Evolutionary conservation across 306 rosid species (phyloP), one percentile per base, ranked within the genome.

Genomic region (Acacia acuminata): DNA sequence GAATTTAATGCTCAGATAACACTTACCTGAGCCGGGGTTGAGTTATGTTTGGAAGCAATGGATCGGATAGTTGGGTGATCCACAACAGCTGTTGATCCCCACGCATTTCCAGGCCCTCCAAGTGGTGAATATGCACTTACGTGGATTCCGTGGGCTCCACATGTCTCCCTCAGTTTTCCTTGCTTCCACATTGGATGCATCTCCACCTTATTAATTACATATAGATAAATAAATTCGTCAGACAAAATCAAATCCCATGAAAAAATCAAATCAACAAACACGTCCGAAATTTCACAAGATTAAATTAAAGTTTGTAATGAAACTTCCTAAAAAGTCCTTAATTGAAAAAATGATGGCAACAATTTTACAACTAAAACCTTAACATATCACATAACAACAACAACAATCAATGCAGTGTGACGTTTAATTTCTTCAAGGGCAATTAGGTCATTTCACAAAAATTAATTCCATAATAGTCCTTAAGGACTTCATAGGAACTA

Each of bases 111-210:
- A 24, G 97, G 98, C 20, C 92, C 96, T 80, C 99, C 98, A 40
- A 95, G 84, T 10, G 99, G 99, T 77, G 98, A 93, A 76, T 92
- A 95, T 3, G 97, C 98, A n/a, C 99, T 95, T 73, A 92, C 83
- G 43, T 95, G 99, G 88, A 93, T 88, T 17, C 81, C 84, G 84
- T 90, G 83, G 75, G 87, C 90, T 70, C 82, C 90, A 85, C 97
- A 95, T 3, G 82, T 85, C 81, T 82, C 89, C 75, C 94, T 64
- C 0, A 95, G 86, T 58, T 85, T 92, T 36, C 70, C 80, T 67
- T 92, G 98, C 85, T 90, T 90, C 99, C 99, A 95, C 94, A 93
- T 81, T 8, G 97, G 98, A 88, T 64, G 70, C 70, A 64, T 30
- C n/a, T 64, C 70, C 69, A 63, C 69, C 69, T 63, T 30, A 25